A percentile compares a stretch with the other conserved stretches of the same genome.
Conservation (phyloP, 2,329 filamentous ascomycete species). For the Colletotrichum lentis region DNA sequence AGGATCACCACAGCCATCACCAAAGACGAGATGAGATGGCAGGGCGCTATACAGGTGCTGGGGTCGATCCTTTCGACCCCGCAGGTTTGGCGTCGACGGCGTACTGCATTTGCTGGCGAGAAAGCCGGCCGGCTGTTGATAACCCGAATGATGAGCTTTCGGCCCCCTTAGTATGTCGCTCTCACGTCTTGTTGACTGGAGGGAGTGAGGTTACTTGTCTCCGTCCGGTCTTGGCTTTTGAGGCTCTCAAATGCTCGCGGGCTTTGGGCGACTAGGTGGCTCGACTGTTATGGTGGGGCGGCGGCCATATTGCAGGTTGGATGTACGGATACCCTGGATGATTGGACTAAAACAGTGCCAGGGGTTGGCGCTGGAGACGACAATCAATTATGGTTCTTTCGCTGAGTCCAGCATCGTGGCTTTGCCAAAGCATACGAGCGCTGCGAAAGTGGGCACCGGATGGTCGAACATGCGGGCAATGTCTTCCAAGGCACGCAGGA, state of each 20-base stretch:
- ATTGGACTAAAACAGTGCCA: conserved; percentile 9
- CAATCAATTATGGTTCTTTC: conserved; percentile 21
- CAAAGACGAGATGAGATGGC: conserved; percentile 25
- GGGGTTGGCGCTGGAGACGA: conserved; percentile 8
- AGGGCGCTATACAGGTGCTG: conserved; percentile 23
- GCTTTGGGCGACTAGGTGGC: not conserved
- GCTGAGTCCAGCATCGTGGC: conserved; percentile 3
- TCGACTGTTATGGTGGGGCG: conserved; percentile 15
- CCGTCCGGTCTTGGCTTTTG: conserved; percentile 12
- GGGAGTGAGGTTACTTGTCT: conserved; percentile 16
- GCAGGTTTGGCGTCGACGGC: conserved; percentile 1
- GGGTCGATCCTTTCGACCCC: conserved; percentile 20
- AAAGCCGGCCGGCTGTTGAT: conserved; percentile 11
- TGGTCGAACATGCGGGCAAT: no score
- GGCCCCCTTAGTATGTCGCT: conserved; percentile 20
- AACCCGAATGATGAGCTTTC: conserved; percentile 25
- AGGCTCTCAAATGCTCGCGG: conserved; percentile 3
- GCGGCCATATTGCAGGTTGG: conserved; percentile 3
- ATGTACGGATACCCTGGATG: conserved; percentile 2
- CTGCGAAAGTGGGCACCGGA: conserved; percentile 9
- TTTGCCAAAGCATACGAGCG: not conserved
- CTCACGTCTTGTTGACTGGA: conserved; percentile 13
- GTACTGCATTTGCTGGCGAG: not conserved
- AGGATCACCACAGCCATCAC: conserved; percentile 25
- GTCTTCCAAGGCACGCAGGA: not conserved